phyloP scores from a whole-genome alignment of 352 stramenopile genomes.

The Paralagenidium karlingii region DNA sequence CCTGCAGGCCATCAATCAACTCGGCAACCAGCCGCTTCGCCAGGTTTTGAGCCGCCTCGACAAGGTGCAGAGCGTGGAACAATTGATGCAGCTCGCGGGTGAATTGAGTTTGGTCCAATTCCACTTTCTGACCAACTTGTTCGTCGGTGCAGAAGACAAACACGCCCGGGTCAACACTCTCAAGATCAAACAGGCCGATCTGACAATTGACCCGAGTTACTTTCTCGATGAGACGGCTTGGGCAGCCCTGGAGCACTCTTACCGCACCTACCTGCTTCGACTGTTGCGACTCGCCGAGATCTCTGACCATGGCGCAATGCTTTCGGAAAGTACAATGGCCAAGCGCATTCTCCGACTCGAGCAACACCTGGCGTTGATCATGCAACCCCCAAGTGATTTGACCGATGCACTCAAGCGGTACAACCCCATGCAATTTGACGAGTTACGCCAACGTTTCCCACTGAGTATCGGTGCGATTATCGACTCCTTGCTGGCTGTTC shows the following conservation, averaged over 20 bases:
- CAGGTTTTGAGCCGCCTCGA: constrained; percentile 22
- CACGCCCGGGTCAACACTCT: constrained; percentile 71
- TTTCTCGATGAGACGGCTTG: constrained; percentile 86
- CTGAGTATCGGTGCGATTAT: constrained; percentile 41
- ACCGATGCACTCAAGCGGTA: constrained; percentile 83
- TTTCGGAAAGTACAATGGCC: too few species aligned
- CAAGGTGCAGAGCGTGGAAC: constrained; percentile 11
- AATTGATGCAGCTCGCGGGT: constrained; percentile 39
- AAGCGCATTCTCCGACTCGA: constrained; percentile 80
- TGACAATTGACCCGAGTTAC: constrained; percentile 87
- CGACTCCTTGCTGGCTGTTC: constrained; percentile 15
- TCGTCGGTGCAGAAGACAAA: constrained; percentile 65
- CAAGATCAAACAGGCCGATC: constrained; percentile 72
- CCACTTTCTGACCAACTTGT: constrained; percentile 70
- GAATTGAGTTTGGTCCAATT: constrained; percentile 37
- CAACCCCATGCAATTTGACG: constrained; percentile 70
- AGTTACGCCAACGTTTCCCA: constrained; percentile 28
- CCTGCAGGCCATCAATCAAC: constrained; percentile 28
- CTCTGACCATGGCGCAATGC: constrained; percentile 10
- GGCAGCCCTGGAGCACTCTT: constrained; percentile 49
- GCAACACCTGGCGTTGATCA: constrained; percentile 59
- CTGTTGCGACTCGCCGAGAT: constrained; percentile 60
- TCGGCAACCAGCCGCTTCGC: constrained; percentile 25
- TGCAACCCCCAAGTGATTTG: constrained; percentile 83
- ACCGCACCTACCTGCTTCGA: constrained; percentile 62